These are phyloP conservation scores for Vararia minispora DNA, from an alignment of 768 basidiomycete species.

Conservation along the genomic window DNA sequence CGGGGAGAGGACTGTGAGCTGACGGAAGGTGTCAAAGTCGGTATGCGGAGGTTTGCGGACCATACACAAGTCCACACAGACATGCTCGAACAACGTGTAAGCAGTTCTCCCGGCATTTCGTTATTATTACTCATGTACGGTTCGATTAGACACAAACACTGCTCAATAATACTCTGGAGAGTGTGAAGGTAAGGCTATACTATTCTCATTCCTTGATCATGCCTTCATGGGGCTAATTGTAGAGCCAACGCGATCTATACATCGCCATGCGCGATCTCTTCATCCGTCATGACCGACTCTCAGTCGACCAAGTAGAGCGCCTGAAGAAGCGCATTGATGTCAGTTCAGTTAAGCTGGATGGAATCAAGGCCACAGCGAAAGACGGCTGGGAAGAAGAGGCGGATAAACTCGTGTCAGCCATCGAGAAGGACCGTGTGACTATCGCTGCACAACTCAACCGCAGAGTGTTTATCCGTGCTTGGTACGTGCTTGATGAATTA, in stretches of 20 bases:
- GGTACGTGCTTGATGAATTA: slow-evolving; percentile 33
- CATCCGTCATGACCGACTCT: slow-evolving; percentile 78
- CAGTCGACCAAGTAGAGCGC: slow-evolving; percentile 79
- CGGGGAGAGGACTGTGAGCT: slow-evolving; percentile 74
- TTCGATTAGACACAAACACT: slow-evolving; percentile 43
- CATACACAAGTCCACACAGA: slow-evolving; percentile 68
- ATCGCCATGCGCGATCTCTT: slow-evolving; percentile 81
- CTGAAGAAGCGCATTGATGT: slow-evolving; percentile 79
- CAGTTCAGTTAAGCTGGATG: slow-evolving; percentile 67
- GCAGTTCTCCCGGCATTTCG: slow-evolving; percentile 15
- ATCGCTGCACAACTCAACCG: slow-evolving; percentile 68
- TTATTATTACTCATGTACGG: not conserved
- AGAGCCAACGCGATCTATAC: slow-evolving; percentile 80
- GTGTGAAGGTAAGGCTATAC: slow-evolving; percentile 47
- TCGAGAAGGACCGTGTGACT: slow-evolving; percentile 79
- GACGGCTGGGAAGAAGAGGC: slow-evolving; percentile 83
- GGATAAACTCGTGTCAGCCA: slow-evolving; percentile 55
- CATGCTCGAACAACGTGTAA: slow-evolving; percentile 59
- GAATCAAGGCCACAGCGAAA: slow-evolving; percentile 55
- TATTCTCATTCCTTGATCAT: not conserved
- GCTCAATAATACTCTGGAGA: slow-evolving; percentile 61
- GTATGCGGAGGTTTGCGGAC: slow-evolving; percentile 53
- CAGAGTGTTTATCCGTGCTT: slow-evolving; percentile 79
- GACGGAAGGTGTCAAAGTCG: slow-evolving; percentile 64
- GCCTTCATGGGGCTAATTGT: slow-evolving; percentile 6